Conservation (phyloP, 345 rosid species). For the Orychophragmus violaceus region DNA sequence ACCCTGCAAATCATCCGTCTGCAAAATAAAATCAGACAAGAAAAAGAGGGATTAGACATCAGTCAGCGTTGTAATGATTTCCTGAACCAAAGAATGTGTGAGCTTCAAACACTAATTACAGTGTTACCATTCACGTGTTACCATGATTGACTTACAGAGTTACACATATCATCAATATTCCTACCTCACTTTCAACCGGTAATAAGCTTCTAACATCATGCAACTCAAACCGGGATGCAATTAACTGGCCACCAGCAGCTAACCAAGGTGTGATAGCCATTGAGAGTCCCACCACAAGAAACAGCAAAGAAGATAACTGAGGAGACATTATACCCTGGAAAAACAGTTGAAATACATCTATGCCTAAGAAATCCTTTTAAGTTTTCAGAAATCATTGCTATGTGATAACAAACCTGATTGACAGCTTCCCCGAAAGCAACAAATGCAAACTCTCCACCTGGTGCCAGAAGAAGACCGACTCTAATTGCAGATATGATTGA, state of each 20-base stretch:
- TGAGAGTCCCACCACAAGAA: slow-evolving; percentile 94
- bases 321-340: slow-evolving; percentile 67
- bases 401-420: slow-evolving; percentile 59
- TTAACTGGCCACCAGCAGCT: slow-evolving; percentile 97
- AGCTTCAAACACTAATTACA: neutral
- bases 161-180: slow-evolving; percentile 7
- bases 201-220: slow-evolving; percentile 92
- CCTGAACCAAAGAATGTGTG: slow-evolving; percentile 4
- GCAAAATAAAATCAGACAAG: slow-evolving; percentile 30
- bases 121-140: neutral
- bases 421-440: slow-evolving; percentile 99
- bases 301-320: slow-evolving; percentile 82
- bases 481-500: slow-evolving; percentile 84
- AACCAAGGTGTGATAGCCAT: slow-evolving; percentile 98
- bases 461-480: slow-evolving; percentile 95
- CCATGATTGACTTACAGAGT: neutral
- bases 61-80: neutral
- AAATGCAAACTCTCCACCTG: slow-evolving; percentile 98
- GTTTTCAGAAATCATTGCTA: neutral
- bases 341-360: neutral
- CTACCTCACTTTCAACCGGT: slow-evolving; percentile 98
- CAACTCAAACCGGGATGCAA: slow-evolving; percentile 95
- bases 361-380: neutral
- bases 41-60: slow-evolving; percentile 14
- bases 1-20: slow-evolving; percentile 98